phyloP scores from a whole-genome alignment of 2,329 filamentous ascomycete genomes.

The Orbilia ellipsospora region DNA sequence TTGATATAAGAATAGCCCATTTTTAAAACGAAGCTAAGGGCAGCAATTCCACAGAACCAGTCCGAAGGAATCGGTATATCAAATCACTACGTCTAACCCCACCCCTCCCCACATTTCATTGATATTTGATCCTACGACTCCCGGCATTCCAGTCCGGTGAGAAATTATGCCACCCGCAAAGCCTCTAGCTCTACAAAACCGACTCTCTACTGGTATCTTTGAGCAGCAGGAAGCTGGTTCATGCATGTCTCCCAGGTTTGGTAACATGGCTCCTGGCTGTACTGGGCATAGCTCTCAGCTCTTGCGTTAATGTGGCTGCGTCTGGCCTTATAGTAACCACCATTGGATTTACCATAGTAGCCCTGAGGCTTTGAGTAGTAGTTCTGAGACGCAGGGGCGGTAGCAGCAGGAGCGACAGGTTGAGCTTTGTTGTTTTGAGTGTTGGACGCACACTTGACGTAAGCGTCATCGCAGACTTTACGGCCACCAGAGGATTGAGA shows the following conservation, averaged over 20 bases:
- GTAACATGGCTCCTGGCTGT: constrained; percentile 35
- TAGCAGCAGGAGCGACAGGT: background rate
- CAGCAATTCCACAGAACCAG: background rate
- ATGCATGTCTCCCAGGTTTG: constrained; percentile 29
- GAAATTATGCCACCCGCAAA: background rate
- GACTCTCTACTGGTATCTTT: background rate
- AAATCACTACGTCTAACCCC: too few relatives aligned
- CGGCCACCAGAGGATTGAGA: constrained; percentile 2
- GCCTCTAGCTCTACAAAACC: background rate
- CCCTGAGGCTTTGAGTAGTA: background rate
- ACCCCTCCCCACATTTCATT: background rate
- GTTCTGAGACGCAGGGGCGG: background rate
- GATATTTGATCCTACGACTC: background rate
- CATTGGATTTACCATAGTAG: background rate
- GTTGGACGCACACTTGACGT: constrained; percentile 14
- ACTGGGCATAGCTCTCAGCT: constrained; percentile 4
- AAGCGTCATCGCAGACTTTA: constrained; percentile 30
- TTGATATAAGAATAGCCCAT: background rate
- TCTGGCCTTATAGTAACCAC: constrained; percentile 10
- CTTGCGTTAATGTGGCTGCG: constrained; percentile 26
- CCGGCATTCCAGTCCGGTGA: background rate
- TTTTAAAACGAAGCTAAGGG: background rate
- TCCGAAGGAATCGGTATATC: background rate
- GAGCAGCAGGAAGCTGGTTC: constrained; percentile 8
- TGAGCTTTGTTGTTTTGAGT: background rate